phyloP scores from a whole-genome alignment of 345 rosid genomes.

The Eucalyptus marginata region DNA sequence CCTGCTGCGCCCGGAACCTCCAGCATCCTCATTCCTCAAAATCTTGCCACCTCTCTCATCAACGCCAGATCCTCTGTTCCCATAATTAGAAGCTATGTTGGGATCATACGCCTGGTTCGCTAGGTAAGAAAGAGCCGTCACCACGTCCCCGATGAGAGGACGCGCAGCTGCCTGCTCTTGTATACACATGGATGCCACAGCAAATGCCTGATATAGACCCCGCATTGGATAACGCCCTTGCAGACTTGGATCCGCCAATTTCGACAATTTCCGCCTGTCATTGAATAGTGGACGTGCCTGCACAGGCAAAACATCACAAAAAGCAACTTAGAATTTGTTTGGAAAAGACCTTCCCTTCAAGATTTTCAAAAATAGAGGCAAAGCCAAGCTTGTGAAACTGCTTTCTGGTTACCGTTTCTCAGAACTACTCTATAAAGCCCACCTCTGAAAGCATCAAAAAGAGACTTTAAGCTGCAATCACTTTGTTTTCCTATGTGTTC shows the following conservation, averaged over 20 bases:
- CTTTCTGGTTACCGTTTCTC: background rate
- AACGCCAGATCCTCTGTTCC: slow-evolving; percentile 15
- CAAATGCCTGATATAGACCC: slow-evolving; percentile 88
- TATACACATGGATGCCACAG: slow-evolving; percentile 95
- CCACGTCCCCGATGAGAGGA: slow-evolving; percentile 87
- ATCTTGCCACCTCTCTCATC: slow-evolving; percentile 39
- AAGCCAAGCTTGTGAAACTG: background rate
- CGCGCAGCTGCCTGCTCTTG: slow-evolving; percentile 94
- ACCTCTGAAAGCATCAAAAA: background rate
- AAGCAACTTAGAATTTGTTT: background rate
- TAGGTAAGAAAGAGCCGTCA: slow-evolving; percentile 84
- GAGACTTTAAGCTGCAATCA: background rate
- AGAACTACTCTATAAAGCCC: background rate
- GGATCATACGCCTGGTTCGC: slow-evolving; percentile 76
- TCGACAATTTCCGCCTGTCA: slow-evolving; percentile 60
- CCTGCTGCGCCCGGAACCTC: slow-evolving; percentile 44
- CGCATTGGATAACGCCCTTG: slow-evolving; percentile 74
- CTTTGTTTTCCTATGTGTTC: background rate
- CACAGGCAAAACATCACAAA: background rate
- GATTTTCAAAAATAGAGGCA: background rate
- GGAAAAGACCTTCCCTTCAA: background rate
- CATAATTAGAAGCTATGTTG: slow-evolving; percentile 7
- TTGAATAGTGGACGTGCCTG: slow-evolving; percentile 88
- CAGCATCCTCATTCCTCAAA: slow-evolving; percentile 44
- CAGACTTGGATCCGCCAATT: slow-evolving; percentile 69